A percentile compares a stretch with the other conserved stretches of the same genome.
Evolutionary conservation across 2,329 filamentous ascomycete species (phyloP).

Genomic region (Xylaria sp.): DNA sequence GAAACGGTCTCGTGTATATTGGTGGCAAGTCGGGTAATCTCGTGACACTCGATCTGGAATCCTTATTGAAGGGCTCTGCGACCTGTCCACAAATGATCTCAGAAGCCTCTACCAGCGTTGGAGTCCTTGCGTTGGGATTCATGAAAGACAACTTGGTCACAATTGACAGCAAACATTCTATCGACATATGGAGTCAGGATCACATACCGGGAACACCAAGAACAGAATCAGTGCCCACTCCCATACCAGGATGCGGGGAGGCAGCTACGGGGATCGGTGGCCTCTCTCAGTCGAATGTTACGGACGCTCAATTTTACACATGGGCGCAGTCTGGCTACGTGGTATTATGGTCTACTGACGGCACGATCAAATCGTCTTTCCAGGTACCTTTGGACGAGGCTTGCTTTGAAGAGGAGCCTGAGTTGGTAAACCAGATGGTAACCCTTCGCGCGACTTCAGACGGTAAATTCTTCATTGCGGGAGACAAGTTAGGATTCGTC

Average conservation of each 20-base stretch:
- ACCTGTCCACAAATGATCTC: constrained; percentile 55
- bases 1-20: constrained; percentile 70
- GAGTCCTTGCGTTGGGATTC: constrained; percentile 75
- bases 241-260: constrained; percentile 72
- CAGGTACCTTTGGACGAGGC: constrained; percentile 76
- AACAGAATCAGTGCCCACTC: constrained; percentile 56
- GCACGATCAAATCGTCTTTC: constrained; percentile 72
- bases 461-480: constrained; percentile 77
- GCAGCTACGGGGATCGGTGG: constrained; percentile 78
- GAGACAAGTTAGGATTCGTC: constrained; percentile 87
- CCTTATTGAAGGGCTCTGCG: constrained; percentile 57
- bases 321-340: constrained; percentile 87
- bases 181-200: constrained; percentile 71
- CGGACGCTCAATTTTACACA: constrained; percentile 81
- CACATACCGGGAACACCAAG: constrained; percentile 55
- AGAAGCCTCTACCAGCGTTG: constrained; percentile 51
- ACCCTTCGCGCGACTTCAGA: constrained; percentile 69
- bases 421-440: constrained; percentile 68
- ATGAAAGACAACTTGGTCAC: constrained; percentile 75
- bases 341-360: constrained; percentile 83
- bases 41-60: constrained; percentile 62
- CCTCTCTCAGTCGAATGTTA: constrained; percentile 68
- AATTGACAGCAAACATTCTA: constrained; percentile 79
- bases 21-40: constrained; percentile 74
- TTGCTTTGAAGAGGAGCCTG: constrained; percentile 61